Evolutionary conservation across 163 green algal species (phyloP).

Genomic region (Scenedesmus sp.): DNA sequence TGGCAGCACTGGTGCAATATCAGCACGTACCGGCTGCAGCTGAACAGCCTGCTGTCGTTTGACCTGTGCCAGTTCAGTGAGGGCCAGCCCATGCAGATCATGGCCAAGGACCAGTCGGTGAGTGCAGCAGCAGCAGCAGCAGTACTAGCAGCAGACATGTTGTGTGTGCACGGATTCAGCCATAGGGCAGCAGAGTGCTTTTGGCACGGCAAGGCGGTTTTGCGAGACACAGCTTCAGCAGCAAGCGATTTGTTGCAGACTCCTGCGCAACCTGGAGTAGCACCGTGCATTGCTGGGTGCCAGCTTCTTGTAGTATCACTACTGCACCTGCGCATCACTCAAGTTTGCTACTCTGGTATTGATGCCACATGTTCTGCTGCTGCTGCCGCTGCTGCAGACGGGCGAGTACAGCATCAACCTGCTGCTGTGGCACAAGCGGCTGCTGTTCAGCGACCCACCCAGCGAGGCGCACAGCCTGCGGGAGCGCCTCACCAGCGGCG

Average conservation of each 20-base stretch:
- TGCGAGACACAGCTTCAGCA: not conserved
- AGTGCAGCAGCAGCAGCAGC: not conserved
- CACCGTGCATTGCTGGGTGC: too few species aligned
- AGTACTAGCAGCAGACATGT: not conserved
- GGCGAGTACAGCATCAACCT: conserved; percentile 41
- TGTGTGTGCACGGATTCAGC: not conserved
- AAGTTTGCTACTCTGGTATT: too few species aligned
- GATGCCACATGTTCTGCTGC: not conserved
- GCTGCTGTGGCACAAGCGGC: conserved; percentile 51
- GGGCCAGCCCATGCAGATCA: conserved; percentile 51
- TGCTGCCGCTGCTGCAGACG: conserved; percentile 16
- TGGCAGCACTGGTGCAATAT: conserved; percentile 52
- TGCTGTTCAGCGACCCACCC: conserved; percentile 32
- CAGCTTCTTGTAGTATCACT: too few species aligned
- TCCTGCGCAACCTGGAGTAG: not conserved
- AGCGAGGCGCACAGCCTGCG: not conserved
- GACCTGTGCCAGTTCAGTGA: conserved; percentile 51
- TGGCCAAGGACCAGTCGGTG: conserved; percentile 28
- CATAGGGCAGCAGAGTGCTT: too few species aligned
- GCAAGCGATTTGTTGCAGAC: not conserved
- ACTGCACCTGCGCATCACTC: too few species aligned
- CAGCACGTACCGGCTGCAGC: conserved; percentile 40
- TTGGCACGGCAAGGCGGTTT: not conserved
- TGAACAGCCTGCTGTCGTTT: conserved; percentile 34
- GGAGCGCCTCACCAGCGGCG: not conserved